A percentile compares a stretch with the other conserved stretches of the same genome.
Evolutionary conservation across 2,329 filamentous ascomycete species (phyloP).

Genomic region (Penicillium fuscoglaucum): DNA sequence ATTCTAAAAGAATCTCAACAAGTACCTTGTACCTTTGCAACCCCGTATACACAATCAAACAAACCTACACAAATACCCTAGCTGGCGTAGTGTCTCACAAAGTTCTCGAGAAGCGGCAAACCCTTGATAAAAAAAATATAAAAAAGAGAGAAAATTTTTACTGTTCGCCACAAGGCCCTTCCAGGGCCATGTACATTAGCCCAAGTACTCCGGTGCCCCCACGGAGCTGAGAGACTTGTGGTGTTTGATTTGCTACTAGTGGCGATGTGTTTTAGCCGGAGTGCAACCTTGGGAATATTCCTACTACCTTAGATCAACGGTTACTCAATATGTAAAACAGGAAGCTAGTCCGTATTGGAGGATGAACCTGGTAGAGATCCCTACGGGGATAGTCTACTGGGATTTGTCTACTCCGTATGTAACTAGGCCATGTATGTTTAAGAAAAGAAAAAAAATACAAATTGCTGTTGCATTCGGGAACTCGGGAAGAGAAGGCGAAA

Average conservation of each 20-base stretch:
- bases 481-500: slow-evolving; percentile 4
- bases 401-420: not conserved
- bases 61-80: slow-evolving; percentile 4
- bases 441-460: not conserved
- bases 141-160: not conserved
- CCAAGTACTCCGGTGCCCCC: not conserved
- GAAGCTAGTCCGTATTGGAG: not conserved
- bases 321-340: slow-evolving; percentile 5
- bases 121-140: not conserved
- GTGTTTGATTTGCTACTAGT: slow-evolving; percentile 7
- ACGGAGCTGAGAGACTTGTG: not conserved
- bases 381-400: not conserved
- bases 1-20: not conserved
- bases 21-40: not conserved
- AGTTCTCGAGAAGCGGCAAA: not conserved
- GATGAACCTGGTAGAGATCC: slow-evolving; percentile 5
- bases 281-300: slow-evolving; percentile 5
- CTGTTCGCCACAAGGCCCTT: slow-evolving; percentile 1
- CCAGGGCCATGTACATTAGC: not conserved
- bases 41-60: slow-evolving; percentile 5
- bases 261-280: slow-evolving; percentile 1
- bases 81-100: slow-evolving; percentile 1
- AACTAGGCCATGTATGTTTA: not conserved
- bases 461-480: slow-evolving; percentile 8
- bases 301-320: slow-evolving; percentile 5